Percentiles rank a stretch among this genome's conserved stretches.
These are phyloP conservation scores for Graphium sp. DNA, from an alignment of 2,329 filamentous ascomycete species.

Conservation along the genomic window DNA sequence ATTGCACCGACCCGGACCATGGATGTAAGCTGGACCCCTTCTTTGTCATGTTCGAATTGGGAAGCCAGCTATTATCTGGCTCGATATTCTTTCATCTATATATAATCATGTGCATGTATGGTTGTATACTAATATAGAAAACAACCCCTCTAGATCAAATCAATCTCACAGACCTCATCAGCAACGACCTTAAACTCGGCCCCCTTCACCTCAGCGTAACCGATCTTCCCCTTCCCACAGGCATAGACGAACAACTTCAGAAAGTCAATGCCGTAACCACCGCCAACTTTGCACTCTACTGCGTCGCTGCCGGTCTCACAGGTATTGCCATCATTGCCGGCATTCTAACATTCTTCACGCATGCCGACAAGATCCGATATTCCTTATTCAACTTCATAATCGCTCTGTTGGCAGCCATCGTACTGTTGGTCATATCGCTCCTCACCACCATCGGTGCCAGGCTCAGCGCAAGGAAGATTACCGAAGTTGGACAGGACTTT, in stretches of 20 bases:
- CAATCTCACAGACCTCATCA: slow-evolving; percentile 28
- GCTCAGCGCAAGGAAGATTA: slow-evolving; percentile 22
- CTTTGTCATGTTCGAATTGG: no score
- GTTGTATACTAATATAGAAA: not conserved
- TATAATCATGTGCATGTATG: slow-evolving; percentile 6
- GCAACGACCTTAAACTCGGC: slow-evolving; percentile 26
- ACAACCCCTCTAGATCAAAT: slow-evolving; percentile 13
- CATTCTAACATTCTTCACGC: slow-evolving; percentile 17
- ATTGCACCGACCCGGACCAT: slow-evolving; percentile 18
- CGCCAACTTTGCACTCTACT: slow-evolving; percentile 30
- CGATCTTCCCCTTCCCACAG: slow-evolving; percentile 25
- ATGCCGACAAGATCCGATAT: slow-evolving; percentile 9
- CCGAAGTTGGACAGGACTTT: slow-evolving; percentile 22
- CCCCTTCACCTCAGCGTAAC: slow-evolving; percentile 24
- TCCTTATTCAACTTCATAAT: slow-evolving; percentile 19
- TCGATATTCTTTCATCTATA: slow-evolving; percentile 23
- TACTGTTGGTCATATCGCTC: slow-evolving; percentile 22
- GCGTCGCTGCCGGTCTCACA: slow-evolving; percentile 22
- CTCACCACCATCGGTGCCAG: slow-evolving; percentile 22
- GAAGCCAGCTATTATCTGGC: no score
- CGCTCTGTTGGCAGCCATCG: slow-evolving; percentile 16
- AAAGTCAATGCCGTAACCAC: slow-evolving; percentile 29
- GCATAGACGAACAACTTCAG: slow-evolving; percentile 27
- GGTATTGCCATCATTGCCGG: slow-evolving; percentile 24
- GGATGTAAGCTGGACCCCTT: no score